These are phyloP conservation scores for Yarrowia phangngaensis DNA, from an alignment of 805 yeast genomes.

Conservation along the genomic window DNA sequence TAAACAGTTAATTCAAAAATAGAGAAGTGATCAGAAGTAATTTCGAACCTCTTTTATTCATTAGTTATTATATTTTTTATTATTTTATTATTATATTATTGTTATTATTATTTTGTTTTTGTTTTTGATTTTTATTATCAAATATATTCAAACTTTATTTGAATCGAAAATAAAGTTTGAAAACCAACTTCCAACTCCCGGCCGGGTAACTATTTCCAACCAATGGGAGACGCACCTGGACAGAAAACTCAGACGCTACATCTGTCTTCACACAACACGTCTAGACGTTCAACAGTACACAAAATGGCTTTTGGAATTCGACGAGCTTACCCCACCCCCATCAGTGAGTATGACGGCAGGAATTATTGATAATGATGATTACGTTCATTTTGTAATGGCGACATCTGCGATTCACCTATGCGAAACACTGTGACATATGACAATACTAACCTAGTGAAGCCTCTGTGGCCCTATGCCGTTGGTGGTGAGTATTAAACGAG, in stretches of 20 bases:
- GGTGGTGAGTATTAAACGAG: conserved; percentile 65
- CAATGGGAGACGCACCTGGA: conserved; percentile 23
- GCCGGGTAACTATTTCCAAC: conserved; percentile 26
- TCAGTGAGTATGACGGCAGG: conserved; percentile 31
- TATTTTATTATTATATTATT: no score
- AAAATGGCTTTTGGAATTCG: conserved; percentile 27
- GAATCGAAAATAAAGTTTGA: neutral
- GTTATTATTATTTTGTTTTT: no score
- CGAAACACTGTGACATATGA: no score
- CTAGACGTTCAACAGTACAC: conserved; percentile 24
- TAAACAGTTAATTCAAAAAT: no score
- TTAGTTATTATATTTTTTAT: no score
- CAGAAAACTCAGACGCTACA: conserved; percentile 24
- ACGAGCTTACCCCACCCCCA: conserved; percentile 35
- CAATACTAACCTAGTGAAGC: conserved; percentile 48
- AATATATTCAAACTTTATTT: no score
- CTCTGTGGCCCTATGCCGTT: conserved; percentile 83
- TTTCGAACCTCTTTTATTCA: no score
- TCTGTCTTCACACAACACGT: conserved; percentile 25
- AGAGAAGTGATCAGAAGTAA: no score
- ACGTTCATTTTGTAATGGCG: neutral
- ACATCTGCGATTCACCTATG: neutral
- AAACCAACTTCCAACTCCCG: neutral
- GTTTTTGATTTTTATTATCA: no score
- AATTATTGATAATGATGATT: neutral